Conservation (phyloP, 495 filamentous ascomycete species). For the Daldinia vernicosa region DNA sequence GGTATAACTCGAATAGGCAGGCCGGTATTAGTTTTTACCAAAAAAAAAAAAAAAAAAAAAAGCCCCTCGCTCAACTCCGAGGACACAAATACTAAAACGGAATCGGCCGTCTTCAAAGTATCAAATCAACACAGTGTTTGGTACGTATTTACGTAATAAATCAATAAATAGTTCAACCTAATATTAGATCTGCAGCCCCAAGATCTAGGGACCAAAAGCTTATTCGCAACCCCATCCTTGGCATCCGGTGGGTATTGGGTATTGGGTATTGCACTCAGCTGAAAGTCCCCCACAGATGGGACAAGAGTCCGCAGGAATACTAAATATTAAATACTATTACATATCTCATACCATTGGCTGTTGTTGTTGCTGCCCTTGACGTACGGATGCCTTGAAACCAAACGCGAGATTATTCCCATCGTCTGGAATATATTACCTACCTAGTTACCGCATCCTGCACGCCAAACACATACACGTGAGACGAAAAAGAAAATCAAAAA, state of each 20-base stretch:
- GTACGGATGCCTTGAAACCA: not conserved
- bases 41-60: not conserved
- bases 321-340: no score
- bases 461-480: conserved; percentile 8
- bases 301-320: not conserved
- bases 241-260: not conserved
- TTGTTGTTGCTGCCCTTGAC: not conserved
- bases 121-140: not conserved
- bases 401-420: conserved; percentile 13
- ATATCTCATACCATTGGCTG: not conserved
- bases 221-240: conserved; percentile 12
- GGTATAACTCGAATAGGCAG: conserved; percentile 20
- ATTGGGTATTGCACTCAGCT: not conserved
- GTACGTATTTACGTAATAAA: no score
- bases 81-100: conserved; percentile 14
- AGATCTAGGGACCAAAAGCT: conserved; percentile 16
- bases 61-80: conserved; percentile 30
- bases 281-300: not conserved
- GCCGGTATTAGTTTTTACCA: not conserved
- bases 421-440: conserved; percentile 35
- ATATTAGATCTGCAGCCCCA: not conserved
- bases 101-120: conserved; percentile 22
- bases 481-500: no score
- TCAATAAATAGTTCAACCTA: no score
- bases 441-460: conserved; percentile 12